These are phyloP conservation scores for Myxozyma udenii DNA, from an alignment of 805 yeast species.

Conservation along the genomic window DNA sequence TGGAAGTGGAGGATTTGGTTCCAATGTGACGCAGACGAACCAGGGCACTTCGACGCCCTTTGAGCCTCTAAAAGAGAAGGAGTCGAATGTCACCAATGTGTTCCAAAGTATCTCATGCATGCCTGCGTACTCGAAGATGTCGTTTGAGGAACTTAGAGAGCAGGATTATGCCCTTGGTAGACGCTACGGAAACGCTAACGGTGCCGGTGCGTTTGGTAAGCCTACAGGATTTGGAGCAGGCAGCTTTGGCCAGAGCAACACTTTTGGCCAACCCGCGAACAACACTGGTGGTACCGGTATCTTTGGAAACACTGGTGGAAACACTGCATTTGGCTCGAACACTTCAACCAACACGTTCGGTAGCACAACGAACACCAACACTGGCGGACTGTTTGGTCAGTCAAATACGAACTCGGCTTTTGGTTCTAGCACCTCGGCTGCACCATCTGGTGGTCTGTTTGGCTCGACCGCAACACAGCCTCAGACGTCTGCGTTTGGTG, in stretches of 20 bases:
- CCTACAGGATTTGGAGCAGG: slow-evolving; percentile 31
- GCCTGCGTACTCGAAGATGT: slow-evolving; percentile 83
- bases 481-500: slow-evolving; percentile 24
- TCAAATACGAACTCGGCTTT: slow-evolving; percentile 25
- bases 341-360: slow-evolving; percentile 31
- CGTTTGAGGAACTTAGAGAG: slow-evolving; percentile 82
- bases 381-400: slow-evolving; percentile 31
- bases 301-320: slow-evolving; percentile 40
- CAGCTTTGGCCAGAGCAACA: slow-evolving; percentile 33
- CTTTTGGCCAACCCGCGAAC: slow-evolving; percentile 20
- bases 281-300: slow-evolving; percentile 36
- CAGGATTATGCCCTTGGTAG: slow-evolving; percentile 82
- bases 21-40: slow-evolving; percentile 16
- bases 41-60: slow-evolving; percentile 31
- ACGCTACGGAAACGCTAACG: slow-evolving; percentile 34
- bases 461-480: slow-evolving; percentile 16
- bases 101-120: slow-evolving; percentile 71
- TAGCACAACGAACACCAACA: slow-evolving; percentile 12
- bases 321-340: slow-evolving; percentile 25
- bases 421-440: slow-evolving; percentile 7
- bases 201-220: slow-evolving; percentile 33
- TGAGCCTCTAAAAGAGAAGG: slow-evolving; percentile 31
- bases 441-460: slow-evolving; percentile 29
- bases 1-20: slow-evolving; percentile 17
- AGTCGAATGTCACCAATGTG: slow-evolving; percentile 30